Evolutionary conservation across 768 basidiomycete genomes (phyloP), one percentile per base, ranked within the genome.

Genomic region (Bullera alba): DNA sequence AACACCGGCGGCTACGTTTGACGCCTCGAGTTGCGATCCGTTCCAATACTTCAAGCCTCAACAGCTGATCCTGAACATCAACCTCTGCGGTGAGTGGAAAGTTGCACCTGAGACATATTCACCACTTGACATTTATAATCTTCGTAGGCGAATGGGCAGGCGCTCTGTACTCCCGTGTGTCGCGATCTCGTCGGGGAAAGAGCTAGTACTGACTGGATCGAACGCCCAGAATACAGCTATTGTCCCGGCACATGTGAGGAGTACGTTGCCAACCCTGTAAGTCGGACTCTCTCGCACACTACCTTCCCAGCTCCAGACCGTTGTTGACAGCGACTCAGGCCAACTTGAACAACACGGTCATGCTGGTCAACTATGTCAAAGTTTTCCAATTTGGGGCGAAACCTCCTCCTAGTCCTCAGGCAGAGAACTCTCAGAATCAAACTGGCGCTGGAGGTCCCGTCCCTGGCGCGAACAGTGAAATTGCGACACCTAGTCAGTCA

Each of bases 101-200:
- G 17, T 28, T 16, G 17, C 10, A 19, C 3, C 1, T 23, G 16
- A 6, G 17, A 19, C 26, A 25, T 48, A 5, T 34, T 43, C 48
- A 27, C 27, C 21, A 25, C 26, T 17, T 17, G 17, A 53, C 25
- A 28, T 27, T 51, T 54, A 53, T 25, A 22, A 17, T 17, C 17
- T 14, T 10, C 32, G n/a, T n/a, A 69, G 70, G 70, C 30, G 68
- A 67, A 23, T 72, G 70, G 70, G 68, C 70, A 6, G 66, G 66
- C 8, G 37, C 50, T 12, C 28, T 47, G 12, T 72, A 68, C 45
- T 25, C 28, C 16, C 38, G 70, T 70, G 30, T 61, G 70, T 50
- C 21, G 21, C n/a, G n/a, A n/a, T n/a, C n/a, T n/a, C n/a, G n/a
- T n/a, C n/a, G n/a, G n/a, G n/a, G n/a, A n/a, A n/a, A n/a, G n/a